Evolutionary conservation across 257 asterid genomes (phyloP).

Genomic region (Fraxinus cuspidata): DNA sequence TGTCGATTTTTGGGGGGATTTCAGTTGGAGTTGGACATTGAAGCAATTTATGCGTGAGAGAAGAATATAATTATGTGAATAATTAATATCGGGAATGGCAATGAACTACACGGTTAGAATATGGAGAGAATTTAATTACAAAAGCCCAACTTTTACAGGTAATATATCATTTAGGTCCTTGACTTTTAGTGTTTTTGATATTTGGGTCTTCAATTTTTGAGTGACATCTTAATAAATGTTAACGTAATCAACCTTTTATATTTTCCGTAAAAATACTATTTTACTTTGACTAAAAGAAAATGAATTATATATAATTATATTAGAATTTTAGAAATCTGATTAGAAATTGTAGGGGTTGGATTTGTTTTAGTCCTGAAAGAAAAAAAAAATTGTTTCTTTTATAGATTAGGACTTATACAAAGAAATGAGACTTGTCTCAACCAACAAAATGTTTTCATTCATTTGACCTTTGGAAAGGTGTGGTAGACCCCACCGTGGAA

Average conservation of each 20-base stretch:
- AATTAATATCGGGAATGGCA: conserved; percentile 38
- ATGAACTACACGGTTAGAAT: not conserved
- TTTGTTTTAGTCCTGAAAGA: not conserved
- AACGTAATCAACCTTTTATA: too few relatives aligned
- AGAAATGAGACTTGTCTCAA: conserved; percentile 23
- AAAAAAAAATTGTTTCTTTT: not conserved
- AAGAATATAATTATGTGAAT: conserved; percentile 25
- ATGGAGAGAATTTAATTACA: not conserved
- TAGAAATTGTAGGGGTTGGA: not conserved
- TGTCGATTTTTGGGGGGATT: conserved; percentile 8
- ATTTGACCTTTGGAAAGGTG: conserved; percentile 15
- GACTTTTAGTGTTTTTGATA: not conserved
- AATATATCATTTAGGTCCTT: not conserved
- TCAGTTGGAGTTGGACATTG: conserved; percentile 3
- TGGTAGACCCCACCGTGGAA: conserved; percentile 18
- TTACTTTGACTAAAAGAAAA: too few relatives aligned
- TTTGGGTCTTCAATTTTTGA: not conserved
- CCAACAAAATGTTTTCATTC: conserved; percentile 21
- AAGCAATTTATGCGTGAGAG: conserved; percentile 25
- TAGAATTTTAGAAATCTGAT: not conserved
- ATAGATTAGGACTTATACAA: conserved; percentile 12
- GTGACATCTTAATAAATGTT: not conserved
- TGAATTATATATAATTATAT: too few relatives aligned
- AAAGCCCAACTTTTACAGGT: not conserved
- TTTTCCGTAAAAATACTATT: too few relatives aligned